Conservation (phyloP, 164 flowering plant species). For the Saururus chinensis region DNA sequence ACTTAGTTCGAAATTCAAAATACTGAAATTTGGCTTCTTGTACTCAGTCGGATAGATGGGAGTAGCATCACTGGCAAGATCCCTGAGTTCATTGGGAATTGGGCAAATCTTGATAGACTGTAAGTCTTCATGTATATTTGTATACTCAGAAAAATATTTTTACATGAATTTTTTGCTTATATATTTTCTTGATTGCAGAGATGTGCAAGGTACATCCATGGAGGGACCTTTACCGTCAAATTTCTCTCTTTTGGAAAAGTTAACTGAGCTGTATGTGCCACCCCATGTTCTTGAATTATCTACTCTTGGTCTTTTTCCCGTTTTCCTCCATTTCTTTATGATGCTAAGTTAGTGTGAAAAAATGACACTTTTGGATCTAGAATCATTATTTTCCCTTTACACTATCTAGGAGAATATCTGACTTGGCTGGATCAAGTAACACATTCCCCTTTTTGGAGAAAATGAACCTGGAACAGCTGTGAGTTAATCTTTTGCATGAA, state of each 20-base stretch:
- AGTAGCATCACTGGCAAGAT: conserved; percentile 48
- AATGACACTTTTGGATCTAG: background rate
- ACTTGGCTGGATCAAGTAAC: conserved; percentile 34
- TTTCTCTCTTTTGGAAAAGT: conserved; percentile 30
- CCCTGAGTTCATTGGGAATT: conserved; percentile 70
- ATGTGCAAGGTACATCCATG: conserved; percentile 61
- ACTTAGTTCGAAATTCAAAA: background rate
- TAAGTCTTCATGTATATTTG: conserved; percentile 18
- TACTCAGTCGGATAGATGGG: conserved; percentile 69
- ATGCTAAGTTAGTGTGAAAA: too few relatives aligned
- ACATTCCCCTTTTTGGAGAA: conserved; percentile 40
- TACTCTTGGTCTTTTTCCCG: background rate
- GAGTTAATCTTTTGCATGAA: conserved; percentile 16
- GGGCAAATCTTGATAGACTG: conserved; percentile 41
- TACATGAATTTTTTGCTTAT: too few relatives aligned
- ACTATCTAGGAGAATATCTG: conserved; percentile 58
- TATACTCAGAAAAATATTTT: background rate
- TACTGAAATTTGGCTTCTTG: background rate
- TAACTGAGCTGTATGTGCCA: conserved; percentile 13
- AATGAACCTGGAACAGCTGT: conserved; percentile 35
- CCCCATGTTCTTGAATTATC: background rate
- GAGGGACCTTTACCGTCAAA: conserved; percentile 59
- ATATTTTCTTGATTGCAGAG: conserved; percentile 23
- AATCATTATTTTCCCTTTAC: background rate
- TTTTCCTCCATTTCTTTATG: too few relatives aligned